Percentiles rank a stretch among this genome's conserved stretches.
Conservation (phyloP, 768 basidiomycete genomes). For the Suillus variegatus region DNA sequence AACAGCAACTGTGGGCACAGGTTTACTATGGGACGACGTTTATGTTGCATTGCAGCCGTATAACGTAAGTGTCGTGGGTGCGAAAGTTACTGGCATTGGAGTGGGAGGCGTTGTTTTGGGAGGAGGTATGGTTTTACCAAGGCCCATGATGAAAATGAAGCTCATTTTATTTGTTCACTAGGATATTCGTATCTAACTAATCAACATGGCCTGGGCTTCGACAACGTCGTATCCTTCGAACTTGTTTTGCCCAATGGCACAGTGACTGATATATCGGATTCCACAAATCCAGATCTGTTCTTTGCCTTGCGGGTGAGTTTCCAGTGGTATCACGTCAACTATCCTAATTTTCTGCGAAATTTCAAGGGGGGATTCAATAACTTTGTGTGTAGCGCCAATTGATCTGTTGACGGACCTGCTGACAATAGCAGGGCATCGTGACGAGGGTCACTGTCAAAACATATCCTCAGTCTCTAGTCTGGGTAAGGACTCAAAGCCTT, state of each 20-base stretch:
- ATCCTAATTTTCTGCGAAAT: neutral
- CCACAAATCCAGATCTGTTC: constrained; percentile 42
- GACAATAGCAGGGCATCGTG: constrained; percentile 54
- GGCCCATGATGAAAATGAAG: neutral
- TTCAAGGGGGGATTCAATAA: constrained; percentile 65
- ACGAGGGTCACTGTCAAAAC: constrained; percentile 57
- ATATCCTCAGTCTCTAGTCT: constrained; percentile 54
- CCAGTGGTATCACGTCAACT: constrained; percentile 11
- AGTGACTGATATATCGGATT: constrained; percentile 36
- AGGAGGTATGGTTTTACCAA: constrained; percentile 41
- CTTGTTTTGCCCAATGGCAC: constrained; percentile 60
- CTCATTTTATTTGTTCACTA: constrained; percentile 40
- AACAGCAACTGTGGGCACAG: constrained; percentile 41
- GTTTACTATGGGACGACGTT: constrained; percentile 66
- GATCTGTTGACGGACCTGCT: constrained; percentile 17
- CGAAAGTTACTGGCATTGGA: constrained; percentile 58
- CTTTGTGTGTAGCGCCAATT: constrained; percentile 39
- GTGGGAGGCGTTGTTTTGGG: constrained; percentile 61
- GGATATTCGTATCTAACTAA: constrained; percentile 71
- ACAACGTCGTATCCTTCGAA: constrained; percentile 56
- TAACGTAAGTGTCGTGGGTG: constrained; percentile 59
- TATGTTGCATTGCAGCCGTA: constrained; percentile 48
- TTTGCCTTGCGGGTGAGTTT: constrained; percentile 43
- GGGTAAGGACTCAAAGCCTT: constrained; percentile 54
- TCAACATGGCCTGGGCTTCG: constrained; percentile 56